phyloP scores from a whole-genome alignment of 345 rosid species.

The Eutrema japonicum region DNA sequence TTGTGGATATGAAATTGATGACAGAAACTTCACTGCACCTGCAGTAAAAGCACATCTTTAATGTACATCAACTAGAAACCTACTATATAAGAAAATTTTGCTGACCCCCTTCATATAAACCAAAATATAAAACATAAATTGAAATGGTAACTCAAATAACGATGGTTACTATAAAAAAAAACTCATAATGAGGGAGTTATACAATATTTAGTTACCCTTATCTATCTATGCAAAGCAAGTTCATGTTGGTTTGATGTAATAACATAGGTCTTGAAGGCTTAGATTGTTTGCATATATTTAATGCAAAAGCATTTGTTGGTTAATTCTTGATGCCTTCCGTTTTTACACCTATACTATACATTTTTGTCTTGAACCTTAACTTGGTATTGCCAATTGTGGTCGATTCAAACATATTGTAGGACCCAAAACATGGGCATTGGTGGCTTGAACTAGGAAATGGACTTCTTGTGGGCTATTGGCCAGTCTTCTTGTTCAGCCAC shows the following conservation, averaged over 20 bases:
- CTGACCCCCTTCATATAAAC: not conserved
- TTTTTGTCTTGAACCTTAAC: not conserved
- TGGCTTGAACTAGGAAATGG: conserved; percentile 93
- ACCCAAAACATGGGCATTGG: conserved; percentile 99
- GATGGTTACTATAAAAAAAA: not conserved
- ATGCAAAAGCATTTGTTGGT: not conserved
- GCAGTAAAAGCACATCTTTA: conserved; percentile 11
- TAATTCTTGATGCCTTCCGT: not conserved
- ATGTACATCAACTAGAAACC: conserved; percentile 22
- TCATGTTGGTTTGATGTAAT: not conserved
- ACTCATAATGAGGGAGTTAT: not conserved
- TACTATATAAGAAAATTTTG: conserved; percentile 11
- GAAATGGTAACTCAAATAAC: not conserved
- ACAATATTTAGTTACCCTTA: not conserved
- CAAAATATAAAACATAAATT: not conserved
- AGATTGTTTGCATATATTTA: not conserved
- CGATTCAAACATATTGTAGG: conserved; percentile 48
- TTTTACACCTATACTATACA: not conserved
- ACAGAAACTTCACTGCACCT: conserved; percentile 35
- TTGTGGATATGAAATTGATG: conserved; percentile 32
- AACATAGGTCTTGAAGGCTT: not conserved
- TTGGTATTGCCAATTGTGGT: conserved; percentile 10
- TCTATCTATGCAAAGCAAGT: not conserved
- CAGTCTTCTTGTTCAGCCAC: conserved; percentile 84
- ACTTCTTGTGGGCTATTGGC: conserved; percentile 94